Evolutionary conservation across 352 stramenopile species (phyloP), one percentile per base, ranked within the genome.

Genomic region (Globisporangium ultimum): DNA sequence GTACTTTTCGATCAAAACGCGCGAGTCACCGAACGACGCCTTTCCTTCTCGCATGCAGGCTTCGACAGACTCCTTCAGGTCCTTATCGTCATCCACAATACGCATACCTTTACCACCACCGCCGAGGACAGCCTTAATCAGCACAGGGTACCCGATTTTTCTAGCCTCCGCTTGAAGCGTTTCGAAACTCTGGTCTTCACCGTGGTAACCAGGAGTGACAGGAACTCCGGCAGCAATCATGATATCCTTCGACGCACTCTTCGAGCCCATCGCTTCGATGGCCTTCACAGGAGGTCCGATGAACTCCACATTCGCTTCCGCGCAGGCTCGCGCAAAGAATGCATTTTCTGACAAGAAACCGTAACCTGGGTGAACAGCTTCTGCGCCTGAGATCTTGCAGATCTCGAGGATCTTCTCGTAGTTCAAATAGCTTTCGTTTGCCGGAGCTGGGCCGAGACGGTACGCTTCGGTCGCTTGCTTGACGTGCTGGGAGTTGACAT

Each of bases 31-130:
- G 61, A 98, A 98, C 42, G 84, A 95, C 1, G 85, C 75, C 52
- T 91, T 69, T 22, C 87, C 88, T 65, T 98, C 92, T 28, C 90
- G 75, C 53, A 87, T 69, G 61, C 89, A 97, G 8, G 87, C 83
- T 50, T 97, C 87, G 55, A 97, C 67, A 11, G 80, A 72, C 42
- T 93, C 76, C 54, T 74, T 58, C 9, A 98, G 80, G 22, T 97
- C 84, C 49, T 93, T 79, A 13, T 89, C 79, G n/a, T 78, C 71
- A 49, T 88, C 65, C 2, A 97, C 87, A 34, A 97, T 91, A 42
- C 92, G 74, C 91, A 98, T 98, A 24, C 93, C 93, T 76, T 91
- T 98, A 49, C 91, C 91, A 41, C 91, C 91, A 20, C 91, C 91
- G 32, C 91, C 91, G 34, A 95, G 74, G 34, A 96, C 85, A 7